phyloP scores from a whole-genome alignment of 768 basidiomycete species.

The Steccherinum ochraceum region DNA sequence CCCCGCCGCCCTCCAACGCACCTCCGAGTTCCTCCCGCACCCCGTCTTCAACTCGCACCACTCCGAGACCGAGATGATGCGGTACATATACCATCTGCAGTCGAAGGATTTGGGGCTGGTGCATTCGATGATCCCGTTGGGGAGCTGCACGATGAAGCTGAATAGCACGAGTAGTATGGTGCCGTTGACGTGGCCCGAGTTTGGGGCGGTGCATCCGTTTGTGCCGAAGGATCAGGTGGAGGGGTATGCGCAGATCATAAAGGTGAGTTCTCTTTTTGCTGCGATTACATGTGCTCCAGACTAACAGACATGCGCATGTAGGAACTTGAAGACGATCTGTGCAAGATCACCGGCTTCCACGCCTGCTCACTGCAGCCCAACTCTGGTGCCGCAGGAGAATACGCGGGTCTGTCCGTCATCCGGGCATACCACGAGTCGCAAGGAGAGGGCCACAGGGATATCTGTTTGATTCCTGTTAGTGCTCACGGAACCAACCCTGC shows the following conservation, averaged over 20 bases:
- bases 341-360: constrained; percentile 94
- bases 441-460: constrained; percentile 77
- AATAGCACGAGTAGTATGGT: constrained; percentile 99
- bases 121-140: constrained; percentile 94
- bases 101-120: constrained; percentile 92
- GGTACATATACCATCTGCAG: constrained; percentile 91
- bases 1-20: constrained; percentile 50
- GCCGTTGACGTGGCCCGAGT: constrained; percentile 92
- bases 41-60: constrained; percentile 95
- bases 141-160: constrained; percentile 97
- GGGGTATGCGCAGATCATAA: constrained; percentile 80
- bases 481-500: constrained; percentile 99
- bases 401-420: constrained; percentile 91
- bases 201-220: constrained; percentile 87
- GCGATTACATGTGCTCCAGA: neutral
- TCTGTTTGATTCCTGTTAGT: constrained; percentile 91
- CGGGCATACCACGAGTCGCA: constrained; percentile 90
- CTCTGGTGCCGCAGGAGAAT: constrained; percentile 97
- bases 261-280: constrained; percentile 33
- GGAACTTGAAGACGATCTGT: constrained; percentile 90
- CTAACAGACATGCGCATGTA: constrained; percentile 20
- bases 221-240: constrained; percentile 83
- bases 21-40: constrained; percentile 72
- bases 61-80: constrained; percentile 97
- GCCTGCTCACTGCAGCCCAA: constrained; percentile 97